phyloP scores from a whole-genome alignment of 176 grass and related monocot species.

The Ampelocalamus luodianensis region DNA sequence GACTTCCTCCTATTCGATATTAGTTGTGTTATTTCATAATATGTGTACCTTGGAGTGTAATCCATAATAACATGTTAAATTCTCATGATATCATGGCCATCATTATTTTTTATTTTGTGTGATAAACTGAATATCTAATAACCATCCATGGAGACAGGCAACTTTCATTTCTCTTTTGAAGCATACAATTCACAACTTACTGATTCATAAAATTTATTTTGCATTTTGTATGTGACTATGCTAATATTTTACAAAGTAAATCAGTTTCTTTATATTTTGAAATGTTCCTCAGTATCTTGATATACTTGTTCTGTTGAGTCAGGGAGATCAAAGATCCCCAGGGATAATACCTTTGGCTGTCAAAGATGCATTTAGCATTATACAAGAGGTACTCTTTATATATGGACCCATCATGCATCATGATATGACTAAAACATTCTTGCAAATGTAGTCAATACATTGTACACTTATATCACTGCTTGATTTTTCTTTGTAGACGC shows the following conservation, averaged over 20 bases:
- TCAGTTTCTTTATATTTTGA: constrained; percentile 38
- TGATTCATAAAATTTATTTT: constrained; percentile 23
- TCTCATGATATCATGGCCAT: neutral
- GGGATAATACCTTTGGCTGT: constrained; percentile 99
- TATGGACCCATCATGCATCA: constrained; percentile 2
- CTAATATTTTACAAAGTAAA: constrained; percentile 8
- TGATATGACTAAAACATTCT: neutral
- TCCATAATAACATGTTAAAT: neutral
- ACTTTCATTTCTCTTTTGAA: constrained; percentile 31
- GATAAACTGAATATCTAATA: neutral
- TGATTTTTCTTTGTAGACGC: constrained; percentile 63
- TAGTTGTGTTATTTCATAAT: constrained; percentile 21
- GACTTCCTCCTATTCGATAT: neutral
- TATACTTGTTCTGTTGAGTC: constrained; percentile 44
- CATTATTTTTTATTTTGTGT: constrained; percentile 2
- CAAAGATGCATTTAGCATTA: constrained; percentile 99
- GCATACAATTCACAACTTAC: constrained; percentile 13
- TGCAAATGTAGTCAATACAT: neutral
- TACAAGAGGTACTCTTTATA: constrained; percentile 84
- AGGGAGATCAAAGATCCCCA: constrained; percentile 99
- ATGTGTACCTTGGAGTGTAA: constrained; percentile 10
- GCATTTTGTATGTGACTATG: constrained; percentile 15
- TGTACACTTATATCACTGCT: constrained; percentile 34
- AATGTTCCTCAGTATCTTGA: constrained; percentile 38
- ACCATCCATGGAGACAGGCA: constrained; percentile 6